Conservation (phyloP, 2,329 filamentous ascomycete genomes). For the Fusarium mangiferae region DNA sequence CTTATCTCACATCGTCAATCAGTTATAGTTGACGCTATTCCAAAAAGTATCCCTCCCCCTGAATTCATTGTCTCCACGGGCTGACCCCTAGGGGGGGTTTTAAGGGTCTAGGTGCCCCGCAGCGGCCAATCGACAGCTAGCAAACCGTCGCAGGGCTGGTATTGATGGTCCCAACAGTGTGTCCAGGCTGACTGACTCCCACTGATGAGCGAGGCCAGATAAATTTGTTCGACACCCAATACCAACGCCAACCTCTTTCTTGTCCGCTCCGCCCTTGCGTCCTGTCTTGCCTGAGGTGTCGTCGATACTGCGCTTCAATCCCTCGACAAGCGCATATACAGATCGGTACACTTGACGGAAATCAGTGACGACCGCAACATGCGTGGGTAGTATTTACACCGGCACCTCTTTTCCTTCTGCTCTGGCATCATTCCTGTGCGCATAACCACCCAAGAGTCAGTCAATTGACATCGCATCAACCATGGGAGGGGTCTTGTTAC, state of each 20-base stretch:
- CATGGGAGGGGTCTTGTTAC: conserved; percentile 55
- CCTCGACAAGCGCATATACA: conserved; percentile 9
- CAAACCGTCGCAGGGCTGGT: conserved; percentile 38
- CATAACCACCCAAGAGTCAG: conserved; percentile 14
- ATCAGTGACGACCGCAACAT: conserved; percentile 30
- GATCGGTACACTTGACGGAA: background rate
- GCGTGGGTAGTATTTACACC: conserved; percentile 36
- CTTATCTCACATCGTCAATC: background rate
- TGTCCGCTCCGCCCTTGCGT: conserved; percentile 21
- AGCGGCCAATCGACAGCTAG: conserved; percentile 39
- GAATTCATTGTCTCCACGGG: conserved; percentile 16
- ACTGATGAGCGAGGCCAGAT: conserved; percentile 32
- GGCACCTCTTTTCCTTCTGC: conserved; percentile 6
- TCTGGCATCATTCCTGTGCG: conserved; percentile 17
- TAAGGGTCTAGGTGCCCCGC: conserved; percentile 37
- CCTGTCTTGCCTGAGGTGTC: background rate
- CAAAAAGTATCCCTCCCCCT: conserved; percentile 6
- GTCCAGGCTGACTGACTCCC: background rate
- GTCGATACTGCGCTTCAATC: conserved; percentile 5
- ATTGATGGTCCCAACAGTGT: conserved; percentile 1
- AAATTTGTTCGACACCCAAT: conserved; percentile 34
- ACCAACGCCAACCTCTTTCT: conserved; percentile 17
- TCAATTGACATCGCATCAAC: conserved; percentile 31
- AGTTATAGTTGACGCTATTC: background rate
- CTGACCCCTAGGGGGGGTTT: conserved; percentile 10